Evolutionary conservation across 108 stramenopile species (phyloP).

Genomic region (Skeletonema menzelii): DNA sequence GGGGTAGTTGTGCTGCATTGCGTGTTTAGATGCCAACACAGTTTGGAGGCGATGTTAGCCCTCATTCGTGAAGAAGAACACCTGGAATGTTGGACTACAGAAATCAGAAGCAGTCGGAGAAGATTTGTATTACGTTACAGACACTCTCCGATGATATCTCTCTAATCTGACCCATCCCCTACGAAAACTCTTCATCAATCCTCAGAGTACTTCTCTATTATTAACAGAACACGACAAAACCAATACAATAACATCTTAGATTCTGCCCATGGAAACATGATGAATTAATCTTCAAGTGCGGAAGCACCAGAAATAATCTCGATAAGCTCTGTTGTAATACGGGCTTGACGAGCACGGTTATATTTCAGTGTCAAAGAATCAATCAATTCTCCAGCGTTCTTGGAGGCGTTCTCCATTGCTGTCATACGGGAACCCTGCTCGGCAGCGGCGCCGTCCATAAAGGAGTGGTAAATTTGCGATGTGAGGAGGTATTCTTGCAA

Average conservation of each 20-base stretch:
- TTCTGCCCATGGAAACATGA: not conserved
- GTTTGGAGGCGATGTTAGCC: too few species aligned
- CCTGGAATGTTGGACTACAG: too few species aligned
- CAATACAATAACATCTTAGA: not conserved
- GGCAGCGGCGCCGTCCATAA: constrained; percentile 97
- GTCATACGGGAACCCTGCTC: constrained; percentile 99
- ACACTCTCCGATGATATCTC: not conserved
- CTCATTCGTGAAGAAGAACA: too few species aligned
- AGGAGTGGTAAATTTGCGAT: constrained; percentile 89
- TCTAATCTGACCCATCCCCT: constrained; percentile 1
- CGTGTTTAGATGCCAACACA: too few species aligned
- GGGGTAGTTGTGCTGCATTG: too few species aligned
- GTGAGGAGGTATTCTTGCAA: constrained; percentile 95
- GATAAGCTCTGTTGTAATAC: constrained; percentile 99
- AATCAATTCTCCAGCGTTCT: constrained; percentile 99
- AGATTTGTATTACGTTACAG: constrained; percentile 1
- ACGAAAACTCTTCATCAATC: not conserved
- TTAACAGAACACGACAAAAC: not conserved
- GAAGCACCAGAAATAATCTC: constrained; percentile 99
- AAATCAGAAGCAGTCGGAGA: too few species aligned
- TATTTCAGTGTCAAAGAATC: constrained; percentile 96
- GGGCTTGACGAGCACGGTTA: constrained; percentile 99
- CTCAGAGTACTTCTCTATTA: constrained; percentile 1
- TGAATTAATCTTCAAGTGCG: constrained; percentile 89
- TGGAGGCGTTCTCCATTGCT: constrained; percentile 99